Evolutionary conservation across 768 basidiomycete species (phyloP).

Genomic region (Phanerochaete sordida): DNA sequence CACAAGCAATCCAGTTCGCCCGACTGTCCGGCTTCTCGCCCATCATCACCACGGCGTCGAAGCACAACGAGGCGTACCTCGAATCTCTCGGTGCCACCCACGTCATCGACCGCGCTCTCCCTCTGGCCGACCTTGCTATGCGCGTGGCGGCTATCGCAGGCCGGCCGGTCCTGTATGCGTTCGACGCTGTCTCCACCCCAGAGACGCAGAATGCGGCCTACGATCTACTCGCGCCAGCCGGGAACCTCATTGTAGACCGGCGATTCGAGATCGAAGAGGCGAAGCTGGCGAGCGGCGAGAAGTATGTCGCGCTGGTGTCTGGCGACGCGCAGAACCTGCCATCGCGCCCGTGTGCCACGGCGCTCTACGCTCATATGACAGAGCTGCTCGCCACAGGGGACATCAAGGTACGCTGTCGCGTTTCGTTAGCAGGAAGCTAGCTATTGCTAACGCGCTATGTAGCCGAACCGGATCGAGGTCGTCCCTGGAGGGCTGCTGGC

Average conservation of each 20-base stretch:
- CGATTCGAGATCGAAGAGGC: slow-evolving; percentile 9
- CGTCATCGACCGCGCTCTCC: slow-evolving; percentile 22
- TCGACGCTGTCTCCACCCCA: slow-evolving; percentile 18
- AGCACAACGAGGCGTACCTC: slow-evolving; percentile 2
- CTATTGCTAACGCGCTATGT: background rate
- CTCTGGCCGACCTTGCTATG: background rate
- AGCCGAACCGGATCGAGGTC: slow-evolving; percentile 39
- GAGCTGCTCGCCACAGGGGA: slow-evolving; percentile 13
- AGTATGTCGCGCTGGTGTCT: slow-evolving; percentile 42
- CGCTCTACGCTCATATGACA: slow-evolving; percentile 16
- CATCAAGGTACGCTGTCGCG: slow-evolving; percentile 14
- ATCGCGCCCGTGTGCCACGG: slow-evolving; percentile 7
- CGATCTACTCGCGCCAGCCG: slow-evolving; percentile 20
- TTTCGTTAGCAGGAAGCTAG: background rate
- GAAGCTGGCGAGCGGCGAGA: slow-evolving; percentile 33
- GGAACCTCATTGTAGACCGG: slow-evolving; percentile 14
- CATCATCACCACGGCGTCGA: slow-evolving; percentile 2
- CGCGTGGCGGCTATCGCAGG: slow-evolving; percentile 11
- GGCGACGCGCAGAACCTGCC: slow-evolving; percentile 6
- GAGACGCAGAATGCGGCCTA: slow-evolving; percentile 21
- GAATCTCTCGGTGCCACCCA: slow-evolving; percentile 24
- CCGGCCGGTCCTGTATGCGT: background rate
- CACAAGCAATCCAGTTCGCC: background rate
- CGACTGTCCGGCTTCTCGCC: slow-evolving; percentile 6
- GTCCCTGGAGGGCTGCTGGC: slow-evolving; percentile 37